Evolutionary conservation across 2,329 filamentous ascomycete genomes (phyloP).

Genomic region (Colletotrichum tamarilloi): DNA sequence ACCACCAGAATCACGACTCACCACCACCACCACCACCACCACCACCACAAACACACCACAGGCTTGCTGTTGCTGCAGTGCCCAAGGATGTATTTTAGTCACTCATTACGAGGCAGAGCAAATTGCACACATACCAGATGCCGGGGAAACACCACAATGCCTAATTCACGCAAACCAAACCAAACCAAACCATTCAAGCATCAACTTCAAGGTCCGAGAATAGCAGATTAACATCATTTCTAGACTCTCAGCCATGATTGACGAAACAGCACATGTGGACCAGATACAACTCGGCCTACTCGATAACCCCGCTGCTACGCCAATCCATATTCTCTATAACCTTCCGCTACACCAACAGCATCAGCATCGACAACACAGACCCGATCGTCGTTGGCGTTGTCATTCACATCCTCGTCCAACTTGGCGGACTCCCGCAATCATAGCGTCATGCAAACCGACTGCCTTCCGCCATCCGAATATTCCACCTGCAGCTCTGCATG

Average conservation of each 20-base stretch:
- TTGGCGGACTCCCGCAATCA: slow-evolving; percentile 27
- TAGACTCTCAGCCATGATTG: not conserved
- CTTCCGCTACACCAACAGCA: slow-evolving; percentile 8
- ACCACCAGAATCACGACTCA: not conserved
- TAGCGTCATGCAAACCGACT: slow-evolving; percentile 21
- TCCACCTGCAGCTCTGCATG: not conserved
- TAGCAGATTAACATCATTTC: not conserved
- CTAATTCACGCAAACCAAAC: not conserved
- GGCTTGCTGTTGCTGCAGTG: not conserved
- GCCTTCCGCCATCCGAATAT: slow-evolving; percentile 21
- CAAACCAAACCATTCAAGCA: not conserved
- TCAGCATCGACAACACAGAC: slow-evolving; percentile 24
- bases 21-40: too few species aligned
- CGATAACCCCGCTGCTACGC: not conserved
- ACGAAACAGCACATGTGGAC: slow-evolving; percentile 10
- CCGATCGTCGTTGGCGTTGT: slow-evolving; percentile 11
- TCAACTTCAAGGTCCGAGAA: not conserved
- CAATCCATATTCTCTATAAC: not conserved
- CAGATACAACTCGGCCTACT: not conserved
- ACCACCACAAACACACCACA: not conserved
- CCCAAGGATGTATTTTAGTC: not conserved
- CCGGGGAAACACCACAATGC: not conserved
- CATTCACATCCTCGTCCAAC: not conserved
- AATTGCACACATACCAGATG: not conserved
- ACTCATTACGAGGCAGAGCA: not conserved